Base-by-base conservation (phyloP, 2,329 filamentous ascomycete species). In the Colletotrichum karsti region DNA sequence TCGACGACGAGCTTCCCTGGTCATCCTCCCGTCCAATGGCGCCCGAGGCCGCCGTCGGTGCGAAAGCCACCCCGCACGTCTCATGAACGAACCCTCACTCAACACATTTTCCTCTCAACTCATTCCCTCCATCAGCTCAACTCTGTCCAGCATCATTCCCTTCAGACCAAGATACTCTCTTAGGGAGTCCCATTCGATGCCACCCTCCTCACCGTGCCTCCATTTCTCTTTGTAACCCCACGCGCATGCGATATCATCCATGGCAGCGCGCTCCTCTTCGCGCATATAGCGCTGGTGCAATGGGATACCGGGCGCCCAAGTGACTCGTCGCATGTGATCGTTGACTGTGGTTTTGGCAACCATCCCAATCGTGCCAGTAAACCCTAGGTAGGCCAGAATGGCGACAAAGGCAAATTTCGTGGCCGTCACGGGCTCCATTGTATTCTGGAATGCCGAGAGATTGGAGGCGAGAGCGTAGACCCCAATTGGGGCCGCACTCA, bases 61-160 rank as follows among this genome's bases (percentile, higher is more conserved):
- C n/a, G 20, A 15, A 48, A 20, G 37, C 26, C 62, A 51, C 54
- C 62, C 66, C 54, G 62, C 66, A 61, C 62, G 62, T 67, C 62
- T 67, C 61, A 57, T 59, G 41, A 48, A 64, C 44, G 51, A 63
- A 39, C 64, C 41, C 44, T 63, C 51, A 41, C 53, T 63, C 51
- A 41, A 37, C 60, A 64, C 46, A 37, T 56, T 46, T 33, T 67
- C 48, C 35, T 68, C 60, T 71, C 63, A 71, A 50, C 77, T 81
- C 94, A 98, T 98, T 18, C 95, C 96, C 72, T 94, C 91, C 93
- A 98, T 95, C 74, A 98, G 86, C 77, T 95, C 93, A 15, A 94
- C 91, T 72, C 91, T 91, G 80, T 99, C 96, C 58, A 99, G 82
- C 72, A 97, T 87, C 95, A 98, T 98, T 28, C 93, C 92, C 76